These are phyloP conservation scores for Fusarium albidum DNA, from an alignment of 2,329 filamentous ascomycete species.

Conservation along the genomic window DNA sequence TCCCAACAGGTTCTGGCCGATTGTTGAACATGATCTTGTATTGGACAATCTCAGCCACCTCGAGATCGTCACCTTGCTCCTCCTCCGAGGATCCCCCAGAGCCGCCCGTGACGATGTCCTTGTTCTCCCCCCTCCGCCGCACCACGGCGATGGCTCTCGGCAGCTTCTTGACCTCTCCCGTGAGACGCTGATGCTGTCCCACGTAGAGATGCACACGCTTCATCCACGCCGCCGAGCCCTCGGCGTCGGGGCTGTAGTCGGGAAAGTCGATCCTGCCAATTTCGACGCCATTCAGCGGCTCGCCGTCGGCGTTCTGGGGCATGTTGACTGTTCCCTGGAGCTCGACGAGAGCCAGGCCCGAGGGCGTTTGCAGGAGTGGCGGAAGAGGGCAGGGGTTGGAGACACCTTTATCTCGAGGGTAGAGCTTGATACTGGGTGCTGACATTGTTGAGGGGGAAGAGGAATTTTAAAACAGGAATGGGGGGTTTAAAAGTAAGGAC, in stretches of 20 bases:
- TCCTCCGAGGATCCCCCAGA: constrained; percentile 49
- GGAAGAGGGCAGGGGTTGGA: constrained; percentile 69
- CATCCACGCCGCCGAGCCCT: constrained; percentile 79
- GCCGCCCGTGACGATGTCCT: constrained; percentile 55
- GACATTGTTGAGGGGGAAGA: constrained; percentile 41
- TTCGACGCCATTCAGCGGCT: constrained; percentile 41
- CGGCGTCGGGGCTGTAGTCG: constrained; percentile 63
- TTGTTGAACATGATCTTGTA: constrained; percentile 86
- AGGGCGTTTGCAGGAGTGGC: constrained; percentile 84
- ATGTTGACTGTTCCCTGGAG: constrained; percentile 91
- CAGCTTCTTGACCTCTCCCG: constrained; percentile 89
- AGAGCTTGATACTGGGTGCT: constrained; percentile 49
- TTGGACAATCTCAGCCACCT: constrained; percentile 87
- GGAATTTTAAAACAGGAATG: too few species aligned
- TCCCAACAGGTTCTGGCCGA: constrained; percentile 84
- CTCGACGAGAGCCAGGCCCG: constrained; percentile 88
- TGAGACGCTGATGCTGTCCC: constrained; percentile 86
- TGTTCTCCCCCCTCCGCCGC: constrained; percentile 59
- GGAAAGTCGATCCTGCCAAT: constrained; percentile 83
- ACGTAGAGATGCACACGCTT: constrained; percentile 88
- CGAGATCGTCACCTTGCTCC: constrained; percentile 63
- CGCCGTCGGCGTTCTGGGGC: constrained; percentile 53
- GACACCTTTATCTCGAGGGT: constrained; percentile 47
- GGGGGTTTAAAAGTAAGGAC: too few species aligned
- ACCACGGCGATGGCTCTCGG: constrained; percentile 82